phyloP scores from a whole-genome alignment of 2,329 filamentous ascomycete species.

The Arthrobotrys pseudoclavata region DNA sequence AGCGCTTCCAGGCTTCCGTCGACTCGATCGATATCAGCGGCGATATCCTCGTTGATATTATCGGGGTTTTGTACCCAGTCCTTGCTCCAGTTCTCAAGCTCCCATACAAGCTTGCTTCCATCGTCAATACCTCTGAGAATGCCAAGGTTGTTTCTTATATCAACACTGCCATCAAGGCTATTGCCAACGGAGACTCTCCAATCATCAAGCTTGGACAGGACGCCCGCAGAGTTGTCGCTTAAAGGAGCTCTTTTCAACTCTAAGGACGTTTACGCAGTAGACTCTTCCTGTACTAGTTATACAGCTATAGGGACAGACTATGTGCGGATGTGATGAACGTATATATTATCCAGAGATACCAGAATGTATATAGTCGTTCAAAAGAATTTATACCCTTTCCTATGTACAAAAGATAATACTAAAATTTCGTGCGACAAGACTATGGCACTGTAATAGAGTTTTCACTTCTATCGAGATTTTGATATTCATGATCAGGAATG shows the following conservation, averaged over 20 bases:
- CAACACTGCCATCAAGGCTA: conserved; percentile 47
- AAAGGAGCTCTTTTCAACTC: neutral
- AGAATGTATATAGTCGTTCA: conserved; percentile 22
- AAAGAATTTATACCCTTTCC: conserved; percentile 27
- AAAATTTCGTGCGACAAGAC: no score
- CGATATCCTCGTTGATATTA: conserved; percentile 41
- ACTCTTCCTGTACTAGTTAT: neutral
- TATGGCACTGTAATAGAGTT: no score
- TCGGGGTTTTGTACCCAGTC: conserved; percentile 44
- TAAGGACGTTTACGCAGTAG: neutral
- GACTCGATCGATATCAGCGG: conserved; percentile 38
- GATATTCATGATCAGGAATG: no score
- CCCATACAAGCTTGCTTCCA: conserved; percentile 50
- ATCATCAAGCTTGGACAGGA: conserved; percentile 17
- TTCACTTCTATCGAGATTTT: no score
- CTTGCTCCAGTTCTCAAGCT: conserved; percentile 51
- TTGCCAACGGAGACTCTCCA: conserved; percentile 30
- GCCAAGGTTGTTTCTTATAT: conserved; percentile 32
- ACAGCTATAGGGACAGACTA: neutral
- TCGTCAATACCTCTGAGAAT: conserved; percentile 52
- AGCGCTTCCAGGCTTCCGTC: conserved; percentile 27
- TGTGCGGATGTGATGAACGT: neutral
- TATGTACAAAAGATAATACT: no score
- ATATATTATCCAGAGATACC: conserved; percentile 24
- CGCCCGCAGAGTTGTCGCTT: conserved; percentile 4